Evolutionary conservation across 2,329 filamentous ascomycete genomes (phyloP), one percentile per base, ranked within the genome.

Genomic region (Cladosporium colombiae): DNA sequence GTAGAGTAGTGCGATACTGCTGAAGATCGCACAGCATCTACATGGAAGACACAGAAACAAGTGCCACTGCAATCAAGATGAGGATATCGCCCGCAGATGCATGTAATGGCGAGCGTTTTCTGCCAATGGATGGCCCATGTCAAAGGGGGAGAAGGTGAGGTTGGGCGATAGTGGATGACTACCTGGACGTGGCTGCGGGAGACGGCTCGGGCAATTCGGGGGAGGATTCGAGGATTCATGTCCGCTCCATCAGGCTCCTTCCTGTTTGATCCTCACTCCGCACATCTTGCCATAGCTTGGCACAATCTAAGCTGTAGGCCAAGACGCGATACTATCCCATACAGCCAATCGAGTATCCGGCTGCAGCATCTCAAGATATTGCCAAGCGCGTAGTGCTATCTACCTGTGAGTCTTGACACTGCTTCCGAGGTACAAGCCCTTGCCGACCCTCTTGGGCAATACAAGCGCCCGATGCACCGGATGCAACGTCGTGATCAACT

Each of bases 341-440:
- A 29, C 11, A 40, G 33, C 29, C 55, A 37, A 35, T 25, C 1
- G 31, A 57, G 13, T 11, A 37, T 1, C n/a, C 14, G n/a, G 27
- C 14, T 40, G 55, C 55, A 40, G 31, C 21, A 23, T 25, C 33
- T 35, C 33, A 57, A 57, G 55, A 40, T 40, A 57, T 57, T 40
- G 55, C 55, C 55, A 57, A 57, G 55, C 21, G 21, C 5, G 31
- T 57, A 57, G 55, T 27, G 55, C 33, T 57, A 40, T 57, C 55
- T 55, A 31, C 10, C 33, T 25, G 23, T 18, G 55, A 35, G 21
- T 57, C 55, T 57, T 57, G 55, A 25, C 21, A 11, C 33, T 37
- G 31, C 55, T 57, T 35, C 55, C 55, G 33, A 57, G 55, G 55
- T 18, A 57, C 55, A 57, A 57, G 55, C 55, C 29, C 55, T 57